Evolutionary conservation across 345 rosid genomes (phyloP).

Genomic region (Anacardium occidentale): DNA sequence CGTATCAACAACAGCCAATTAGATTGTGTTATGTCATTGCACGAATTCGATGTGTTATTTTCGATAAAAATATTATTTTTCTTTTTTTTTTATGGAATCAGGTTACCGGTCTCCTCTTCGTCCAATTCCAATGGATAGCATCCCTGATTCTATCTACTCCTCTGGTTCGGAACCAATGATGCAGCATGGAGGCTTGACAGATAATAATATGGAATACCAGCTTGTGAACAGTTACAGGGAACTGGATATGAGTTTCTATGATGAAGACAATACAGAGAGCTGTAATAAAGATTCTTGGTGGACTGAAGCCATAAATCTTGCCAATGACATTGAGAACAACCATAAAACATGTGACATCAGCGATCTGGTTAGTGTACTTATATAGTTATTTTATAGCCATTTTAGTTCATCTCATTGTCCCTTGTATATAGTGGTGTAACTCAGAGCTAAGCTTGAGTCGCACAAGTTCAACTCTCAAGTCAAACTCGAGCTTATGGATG

Average conservation of each 20-base stretch:
- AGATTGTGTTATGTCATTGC: no score
- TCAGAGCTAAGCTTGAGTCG: no score
- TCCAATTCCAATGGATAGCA: slow-evolving; percentile 51
- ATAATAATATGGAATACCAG: slow-evolving; percentile 20
- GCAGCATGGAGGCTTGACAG: slow-evolving; percentile 28
- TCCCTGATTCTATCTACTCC: slow-evolving; percentile 42
- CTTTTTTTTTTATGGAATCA: slow-evolving; percentile 38
- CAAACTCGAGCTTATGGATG: no score
- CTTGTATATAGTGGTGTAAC: no score
- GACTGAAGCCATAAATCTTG: slow-evolving; percentile 79
- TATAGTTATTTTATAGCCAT: background rate
- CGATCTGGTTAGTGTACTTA: slow-evolving; percentile 57
- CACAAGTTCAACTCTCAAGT: no score
- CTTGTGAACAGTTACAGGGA: slow-evolving; percentile 17
- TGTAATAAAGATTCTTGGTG: slow-evolving; percentile 70
- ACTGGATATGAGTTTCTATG: slow-evolving; percentile 24
- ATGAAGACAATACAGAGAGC: slow-evolving; percentile 38
- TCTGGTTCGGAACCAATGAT: slow-evolving; percentile 31
- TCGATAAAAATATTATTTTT: no score
- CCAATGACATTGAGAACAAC: slow-evolving; percentile 63
- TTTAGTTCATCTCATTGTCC: slow-evolving; percentile 6
- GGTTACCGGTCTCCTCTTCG: slow-evolving; percentile 87
- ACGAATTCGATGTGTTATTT: no score
- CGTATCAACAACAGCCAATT: no score
- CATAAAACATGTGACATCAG: slow-evolving; percentile 31